Base-by-base conservation (phyloP, 176 grass and related monocot genomes). In the Panicum miliaceum region DNA sequence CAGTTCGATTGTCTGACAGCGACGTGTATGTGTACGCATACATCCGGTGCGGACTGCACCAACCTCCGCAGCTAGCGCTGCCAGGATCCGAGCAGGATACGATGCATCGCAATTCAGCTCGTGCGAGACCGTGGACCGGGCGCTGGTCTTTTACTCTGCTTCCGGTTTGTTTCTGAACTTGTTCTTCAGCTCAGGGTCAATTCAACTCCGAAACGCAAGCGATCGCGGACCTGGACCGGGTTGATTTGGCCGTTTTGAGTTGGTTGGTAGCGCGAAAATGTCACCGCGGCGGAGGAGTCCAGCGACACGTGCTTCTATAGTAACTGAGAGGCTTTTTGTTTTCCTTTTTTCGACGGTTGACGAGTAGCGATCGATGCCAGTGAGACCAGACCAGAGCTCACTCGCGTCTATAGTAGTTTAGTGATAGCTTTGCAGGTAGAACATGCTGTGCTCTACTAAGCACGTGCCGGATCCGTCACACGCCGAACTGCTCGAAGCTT, bases 401-500 rank as follows among this genome's bases (percentile, higher is more conserved):
- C 7, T 3, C 16, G 3, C 8, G 2, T 2, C 16, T 51, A 45
- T 45, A 42, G 41, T 47, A 53, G 51, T 54, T 54, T 54, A 54
- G 6, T 54, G 52, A 1, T 56, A 5, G 9, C 23, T 23, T 14
- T 25, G 41, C 48, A 29, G 69, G 69, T 48, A 27, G 23, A 48
- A 6, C 43, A 23, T 48, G 43, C 14, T 72, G n/a, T 71, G 68
- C 1, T 47, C n/a, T 48, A 5, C 13, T 27, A 70, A 85, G 29
- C 85, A 82, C 38, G 71, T 87, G 85, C 52, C 71, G 11, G 78
- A 67, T 41, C 29, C 15, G n/a, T 54, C 23, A 29, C 23, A 29
- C 37, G 76, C 52, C 76, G 16, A 53, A 9, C 34, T 34, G 0
- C 20, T 19, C 7, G 3, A 26, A 18, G 1, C 27, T 23, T 5